These are phyloP conservation scores for Penicillium hesseltinei DNA, from an alignment of 2,329 filamentous ascomycete genomes.

Conservation along the genomic window DNA sequence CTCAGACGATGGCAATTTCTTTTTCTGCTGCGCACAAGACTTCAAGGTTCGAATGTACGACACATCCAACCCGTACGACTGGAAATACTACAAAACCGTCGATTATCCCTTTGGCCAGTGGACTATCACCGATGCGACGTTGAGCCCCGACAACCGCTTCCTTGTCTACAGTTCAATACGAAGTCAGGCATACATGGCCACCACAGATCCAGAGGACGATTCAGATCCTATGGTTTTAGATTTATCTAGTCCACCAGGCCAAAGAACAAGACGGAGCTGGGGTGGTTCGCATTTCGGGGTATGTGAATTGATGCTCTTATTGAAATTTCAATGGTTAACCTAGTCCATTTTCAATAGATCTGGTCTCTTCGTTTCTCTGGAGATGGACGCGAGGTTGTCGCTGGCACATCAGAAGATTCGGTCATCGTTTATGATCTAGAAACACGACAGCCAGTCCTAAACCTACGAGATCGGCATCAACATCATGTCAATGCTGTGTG, in stretches of 20 bases:
- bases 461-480: constrained; percentile 69
- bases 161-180: constrained; percentile 89
- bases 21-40: constrained; percentile 88
- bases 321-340: constrained; percentile 1
- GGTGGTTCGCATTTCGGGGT: constrained; percentile 46
- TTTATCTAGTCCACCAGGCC: constrained; percentile 56
- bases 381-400: constrained; percentile 85
- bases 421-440: constrained; percentile 94
- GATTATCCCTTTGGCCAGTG: constrained; percentile 83
- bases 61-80: constrained; percentile 90
- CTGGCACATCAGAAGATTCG: constrained; percentile 74
- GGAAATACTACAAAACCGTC: constrained; percentile 93
- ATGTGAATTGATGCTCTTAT: constrained; percentile 18
- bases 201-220: constrained; percentile 78
- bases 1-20: constrained; percentile 95
- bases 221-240: constrained; percentile 80
- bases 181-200: constrained; percentile 77
- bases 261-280: constrained; percentile 36
- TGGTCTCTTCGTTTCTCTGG: constrained; percentile 93
- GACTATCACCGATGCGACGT: constrained; percentile 91
- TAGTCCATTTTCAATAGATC: constrained; percentile 51
- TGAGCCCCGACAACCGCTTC: constrained; percentile 89
- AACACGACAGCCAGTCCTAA: constrained; percentile 69
- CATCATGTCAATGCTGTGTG: constrained; percentile 96
- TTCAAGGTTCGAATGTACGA: constrained; percentile 97